These are phyloP conservation scores for Jimgerdemannia flammicorona DNA, from an alignment of 192 early-diverging fungal genomes.

Conservation along the genomic window DNA sequence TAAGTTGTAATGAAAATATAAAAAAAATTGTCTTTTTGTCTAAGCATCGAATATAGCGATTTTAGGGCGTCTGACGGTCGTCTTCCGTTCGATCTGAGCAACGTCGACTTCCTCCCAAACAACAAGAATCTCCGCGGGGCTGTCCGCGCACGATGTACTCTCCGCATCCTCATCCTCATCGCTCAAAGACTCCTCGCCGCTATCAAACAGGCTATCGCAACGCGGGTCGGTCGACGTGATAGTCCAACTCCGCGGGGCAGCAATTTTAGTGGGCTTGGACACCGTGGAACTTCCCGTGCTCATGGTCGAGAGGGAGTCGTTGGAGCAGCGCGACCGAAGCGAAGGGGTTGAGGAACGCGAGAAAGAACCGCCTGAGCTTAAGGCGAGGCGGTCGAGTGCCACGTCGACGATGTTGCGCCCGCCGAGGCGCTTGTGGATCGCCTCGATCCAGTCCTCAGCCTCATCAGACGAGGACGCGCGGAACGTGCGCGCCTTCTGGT, in stretches of 20 bases:
- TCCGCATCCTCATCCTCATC: no score
- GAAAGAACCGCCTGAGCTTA: background rate
- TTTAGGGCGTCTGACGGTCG: no score
- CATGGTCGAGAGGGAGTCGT: background rate
- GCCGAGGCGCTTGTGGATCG: background rate
- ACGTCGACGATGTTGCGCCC: background rate
- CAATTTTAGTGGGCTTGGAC: no score
- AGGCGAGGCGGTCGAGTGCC: background rate
- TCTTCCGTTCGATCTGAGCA: no score
- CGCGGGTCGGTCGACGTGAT: background rate
- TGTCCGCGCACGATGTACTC: no score
- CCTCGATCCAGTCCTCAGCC: background rate
- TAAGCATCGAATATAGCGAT: no score
- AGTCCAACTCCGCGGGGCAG: background rate
- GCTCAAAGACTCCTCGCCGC: no score
- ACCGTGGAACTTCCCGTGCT: no score
- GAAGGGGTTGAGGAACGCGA: background rate
- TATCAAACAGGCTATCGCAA: background rate
- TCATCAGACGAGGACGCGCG: background rate
- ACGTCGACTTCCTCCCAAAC: no score
- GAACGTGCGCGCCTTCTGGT: background rate
- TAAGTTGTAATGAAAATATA: no score
- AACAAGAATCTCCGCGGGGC: no score
- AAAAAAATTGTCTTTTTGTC: no score
- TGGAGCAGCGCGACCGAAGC: background rate